Evolutionary conservation across 305 asterid species (phyloP).

Genomic region (Caryopteris hybrid): DNA sequence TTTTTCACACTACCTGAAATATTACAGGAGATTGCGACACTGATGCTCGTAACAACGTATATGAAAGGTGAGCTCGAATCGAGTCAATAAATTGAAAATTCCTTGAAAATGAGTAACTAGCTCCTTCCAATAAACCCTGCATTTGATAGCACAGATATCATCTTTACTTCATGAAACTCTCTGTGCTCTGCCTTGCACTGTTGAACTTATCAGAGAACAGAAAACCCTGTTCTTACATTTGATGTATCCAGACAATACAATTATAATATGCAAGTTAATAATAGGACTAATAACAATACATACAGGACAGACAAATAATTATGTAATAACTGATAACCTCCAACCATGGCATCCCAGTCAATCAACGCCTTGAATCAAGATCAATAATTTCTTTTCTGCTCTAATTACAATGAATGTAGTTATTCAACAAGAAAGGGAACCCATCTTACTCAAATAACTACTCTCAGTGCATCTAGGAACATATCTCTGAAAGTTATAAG

Average conservation of each 20-base stretch:
- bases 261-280: slow-evolving; percentile 2
- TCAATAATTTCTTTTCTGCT: not conserved
- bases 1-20: slow-evolving; percentile 83
- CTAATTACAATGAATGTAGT: not conserved
- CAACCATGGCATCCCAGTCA: slow-evolving; percentile 4
- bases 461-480: slow-evolving; percentile 2
- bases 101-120: slow-evolving; percentile 73
- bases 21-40: slow-evolving; percentile 69
- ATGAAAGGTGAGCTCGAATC: slow-evolving; percentile 90
- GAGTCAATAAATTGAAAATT: slow-evolving; percentile 84
- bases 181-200: not conserved
- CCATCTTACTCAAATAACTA: not conserved
- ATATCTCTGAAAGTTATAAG: not conserved
- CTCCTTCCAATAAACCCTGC: slow-evolving; percentile 94
- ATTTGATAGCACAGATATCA: slow-evolving; percentile 15
- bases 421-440: not conserved
- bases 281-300: not conserved
- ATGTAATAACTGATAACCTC: slow-evolving; percentile 10
- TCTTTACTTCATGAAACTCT: slow-evolving; percentile 1
- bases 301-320: slow-evolving; percentile 6
- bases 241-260: slow-evolving; percentile 1
- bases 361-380: slow-evolving; percentile 1
- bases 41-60: slow-evolving; percentile 87
- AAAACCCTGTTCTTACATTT: slow-evolving; percentile 14
- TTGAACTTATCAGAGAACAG: slow-evolving; percentile 9